phyloP scores from a whole-genome alignment of 768 basidiomycete species.

The Saitozyma sp. region DNA sequence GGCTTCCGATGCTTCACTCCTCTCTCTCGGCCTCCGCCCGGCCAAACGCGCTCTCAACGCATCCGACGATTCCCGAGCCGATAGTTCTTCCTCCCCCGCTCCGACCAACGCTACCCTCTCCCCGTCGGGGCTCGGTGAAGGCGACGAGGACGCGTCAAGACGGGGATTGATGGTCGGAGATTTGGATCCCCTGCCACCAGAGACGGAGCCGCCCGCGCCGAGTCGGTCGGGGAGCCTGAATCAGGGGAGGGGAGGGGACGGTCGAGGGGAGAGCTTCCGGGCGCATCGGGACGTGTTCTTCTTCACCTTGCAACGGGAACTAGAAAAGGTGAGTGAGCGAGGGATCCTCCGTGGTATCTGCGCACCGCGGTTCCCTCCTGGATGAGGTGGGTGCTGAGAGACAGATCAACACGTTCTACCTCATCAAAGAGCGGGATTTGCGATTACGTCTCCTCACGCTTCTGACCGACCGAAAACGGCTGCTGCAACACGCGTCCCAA shows the following conservation, averaged over 20 bases:
- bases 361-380: conserved; percentile 4
- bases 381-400: not conserved
- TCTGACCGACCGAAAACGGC: conserved; percentile 81
- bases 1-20: conserved; percentile 81
- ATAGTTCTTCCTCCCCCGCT: too few relatives aligned
- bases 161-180: conserved; percentile 10
- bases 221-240: conserved; percentile 20
- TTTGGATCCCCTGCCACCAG: conserved; percentile 45
- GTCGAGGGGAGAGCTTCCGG: conserved; percentile 79
- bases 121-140: too few relatives aligned
- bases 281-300: conserved; percentile 98
- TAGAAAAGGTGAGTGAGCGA: conserved; percentile 77
- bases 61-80: not conserved
- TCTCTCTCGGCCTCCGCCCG: conserved; percentile 79
- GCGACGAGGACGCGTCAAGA: too few relatives aligned
- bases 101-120: too few relatives aligned
- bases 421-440: conserved; percentile 94
- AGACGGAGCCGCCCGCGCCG: conserved; percentile 44
- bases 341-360: not conserved
- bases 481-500: conserved; percentile 56
- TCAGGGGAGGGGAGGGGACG: conserved; percentile 62
- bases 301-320: conserved; percentile 94
- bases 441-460: conserved; percentile 88
- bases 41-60: conserved; percentile 54
- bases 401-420: conserved; percentile 96